Evolutionary conservation across 1,284 basidiomycete genomes (phyloP), one percentile per base, ranked within the genome.

Genomic region (Leccinum griseonigrum): DNA sequence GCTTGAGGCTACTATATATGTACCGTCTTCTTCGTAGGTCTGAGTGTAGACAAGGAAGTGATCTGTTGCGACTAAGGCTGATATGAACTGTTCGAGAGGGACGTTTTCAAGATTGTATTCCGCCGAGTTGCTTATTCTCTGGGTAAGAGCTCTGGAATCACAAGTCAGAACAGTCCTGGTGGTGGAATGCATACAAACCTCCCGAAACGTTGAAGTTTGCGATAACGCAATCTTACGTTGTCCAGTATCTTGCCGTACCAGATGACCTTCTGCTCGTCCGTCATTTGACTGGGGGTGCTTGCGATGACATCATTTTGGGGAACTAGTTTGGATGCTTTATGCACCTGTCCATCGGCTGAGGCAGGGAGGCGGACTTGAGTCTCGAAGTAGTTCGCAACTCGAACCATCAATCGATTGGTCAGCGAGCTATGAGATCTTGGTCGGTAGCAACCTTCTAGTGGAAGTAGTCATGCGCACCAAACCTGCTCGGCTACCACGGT

Each of bases 211-310:
- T 97, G 92, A 34, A 99, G 81, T 75, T 98, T 98, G 53, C 97
- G 86, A 72, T 96, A 96, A 55, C 97, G 86, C 66, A 97, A 82
- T 60, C 94, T 87, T 57, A 98, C 95, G 58, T 92, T 94, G 68
- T 98, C 97, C 46, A 99, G 83, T 58, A 99, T 91, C 74, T 97
- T 97, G 61, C 85, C 84, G 71, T 97, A 98, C 95, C 96, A 98
- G 59, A 81, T 83, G 58, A 92, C 84, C 71, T 91, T 88, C 71
- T 97, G 92, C 63, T 91, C 87, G 54, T 90, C 86, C 38, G 86
- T 86, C 89, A 96, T 94, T 61, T 74, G 71, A 64, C 71, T 67
- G 67, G 66, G 60, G 38, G 56, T 62, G 51, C 62, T 69, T 43
- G 64, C 62, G 34, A 75, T 71, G 53, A 72, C 60, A 28, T 72